Conservation (phyloP, 352 stramenopile genomes). For the Phytophthora parvispora region DNA sequence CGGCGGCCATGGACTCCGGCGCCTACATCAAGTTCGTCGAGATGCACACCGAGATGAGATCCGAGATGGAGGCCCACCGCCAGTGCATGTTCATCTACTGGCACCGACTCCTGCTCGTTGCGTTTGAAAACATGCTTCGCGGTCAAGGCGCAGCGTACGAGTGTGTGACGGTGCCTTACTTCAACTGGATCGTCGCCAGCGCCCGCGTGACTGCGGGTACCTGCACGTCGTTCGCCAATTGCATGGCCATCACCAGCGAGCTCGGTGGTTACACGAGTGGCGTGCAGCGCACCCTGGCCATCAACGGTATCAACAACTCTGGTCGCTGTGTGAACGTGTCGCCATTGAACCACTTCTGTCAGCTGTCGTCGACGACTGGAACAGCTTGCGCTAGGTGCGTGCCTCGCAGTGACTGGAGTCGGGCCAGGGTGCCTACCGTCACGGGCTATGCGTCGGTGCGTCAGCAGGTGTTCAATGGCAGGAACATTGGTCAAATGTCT, state of each 20-base stretch:
- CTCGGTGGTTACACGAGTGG: slow-evolving; percentile 49
- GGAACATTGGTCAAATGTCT: slow-evolving; percentile 72
- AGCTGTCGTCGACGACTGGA: slow-evolving; percentile 30
- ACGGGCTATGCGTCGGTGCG: slow-evolving; percentile 59
- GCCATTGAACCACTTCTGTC: slow-evolving; percentile 70
- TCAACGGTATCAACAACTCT: slow-evolving; percentile 57
- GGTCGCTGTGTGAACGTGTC: slow-evolving; percentile 49
- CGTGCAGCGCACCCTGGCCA: slow-evolving; percentile 36
- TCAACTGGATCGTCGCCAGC: slow-evolving; percentile 76
- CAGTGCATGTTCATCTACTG: slow-evolving; percentile 91
- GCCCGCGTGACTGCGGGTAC: slow-evolving; percentile 42
- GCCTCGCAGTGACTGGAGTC: slow-evolving; percentile 54
- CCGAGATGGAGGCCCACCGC: slow-evolving; percentile 58
- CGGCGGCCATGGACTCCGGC: slow-evolving; percentile 62
- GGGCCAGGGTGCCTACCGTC: slow-evolving; percentile 35
- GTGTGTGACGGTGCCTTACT: slow-evolving; percentile 87
- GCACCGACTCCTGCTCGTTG: slow-evolving; percentile 73
- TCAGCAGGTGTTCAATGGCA: slow-evolving; percentile 54
- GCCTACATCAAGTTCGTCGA: slow-evolving; percentile 73
- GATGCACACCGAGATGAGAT: slow-evolving; percentile 75
- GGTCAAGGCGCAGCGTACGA: slow-evolving; percentile 55
- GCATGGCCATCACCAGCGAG: slow-evolving; percentile 50
- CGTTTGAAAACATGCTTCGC: slow-evolving; percentile 90
- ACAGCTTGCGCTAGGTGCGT: slow-evolving; percentile 55
- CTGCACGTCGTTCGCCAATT: slow-evolving; percentile 63